Base-by-base conservation (phyloP, 2,329 filamentous ascomycete species). In the Cladophialophora immunda region DNA sequence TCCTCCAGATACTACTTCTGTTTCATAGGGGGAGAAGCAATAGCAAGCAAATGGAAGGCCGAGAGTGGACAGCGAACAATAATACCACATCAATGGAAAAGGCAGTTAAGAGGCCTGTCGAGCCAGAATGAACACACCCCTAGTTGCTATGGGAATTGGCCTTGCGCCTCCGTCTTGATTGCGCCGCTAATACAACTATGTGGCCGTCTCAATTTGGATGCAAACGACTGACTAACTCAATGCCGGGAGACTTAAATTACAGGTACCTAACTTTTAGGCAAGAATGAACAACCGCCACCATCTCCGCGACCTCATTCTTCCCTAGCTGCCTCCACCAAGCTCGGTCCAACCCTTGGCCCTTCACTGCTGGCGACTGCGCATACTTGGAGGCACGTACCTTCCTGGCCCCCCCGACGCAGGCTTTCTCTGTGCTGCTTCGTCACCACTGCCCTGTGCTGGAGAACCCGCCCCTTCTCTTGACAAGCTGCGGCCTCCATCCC, bases 401-500 rank as follows among this genome's bases (percentile, higher is more conserved):
- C 58, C 58, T 29, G 47, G n/a, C 22, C 15, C 62, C 29, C 57
- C 65, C 32, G 67, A 30, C 15, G 67, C 58, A 47, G 69, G 69
- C 52, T 67, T 70, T 32, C 68, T 65, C 45, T 17, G 45, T 11
- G 64, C 50, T 56, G 64, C 53, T 38, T 70, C 68, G n/a, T 68
- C 68, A 36, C 58, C 58, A 27, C 62, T 68, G 13, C 50, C 67
- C 38, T 61, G 57, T 53, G 64, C 67, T 34, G 69, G 69, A 22
- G 67, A 67, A 4, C 63, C 66, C 17, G 64, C 64, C n/a, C 64
- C 66, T 64, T 70, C 68, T 30, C 65, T 41, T 9, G 70, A 72
- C 55, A 68, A 53, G 47, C 63, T 70, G 60, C 71, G 71, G 8
- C 66, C 69, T n/a, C 60, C 63, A 60, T 79, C 78, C 67, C 77